Conservation (phyloP, 1,284 basidiomycete species). For the Neonothopanus nambi region DNA sequence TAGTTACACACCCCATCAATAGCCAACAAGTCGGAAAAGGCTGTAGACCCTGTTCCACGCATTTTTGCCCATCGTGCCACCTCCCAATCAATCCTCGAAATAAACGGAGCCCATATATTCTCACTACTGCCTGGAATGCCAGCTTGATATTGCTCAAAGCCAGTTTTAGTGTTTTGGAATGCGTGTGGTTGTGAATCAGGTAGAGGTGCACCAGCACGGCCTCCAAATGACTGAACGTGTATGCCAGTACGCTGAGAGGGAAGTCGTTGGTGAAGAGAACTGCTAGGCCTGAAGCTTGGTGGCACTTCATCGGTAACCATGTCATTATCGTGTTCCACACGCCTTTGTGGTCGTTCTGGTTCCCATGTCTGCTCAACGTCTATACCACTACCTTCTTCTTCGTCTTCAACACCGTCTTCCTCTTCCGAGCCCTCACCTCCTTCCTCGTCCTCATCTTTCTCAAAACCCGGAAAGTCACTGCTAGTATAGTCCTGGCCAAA, state of each 20-base stretch:
- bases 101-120: neutral
- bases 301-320: neutral
- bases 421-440: neutral
- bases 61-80: constrained; percentile 1
- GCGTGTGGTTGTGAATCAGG: no score
- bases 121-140: neutral
- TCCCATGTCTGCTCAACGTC: constrained; percentile 1
- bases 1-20: constrained; percentile 2
- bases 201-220: constrained; percentile 4
- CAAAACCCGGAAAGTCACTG: neutral
- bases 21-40: neutral
- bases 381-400: neutral
- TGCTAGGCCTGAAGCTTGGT: constrained; percentile 16
- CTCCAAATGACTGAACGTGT: constrained; percentile 1
- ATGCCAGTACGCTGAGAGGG: constrained; percentile 1
- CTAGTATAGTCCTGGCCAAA: neutral
- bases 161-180: neutral
- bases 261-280: neutral
- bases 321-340: neutral
- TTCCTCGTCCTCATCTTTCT: no score
- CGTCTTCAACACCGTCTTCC: no score
- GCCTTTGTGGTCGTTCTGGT: neutral
- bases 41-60: neutral
- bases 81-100: neutral
- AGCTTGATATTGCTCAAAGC: neutral